Evolutionary conservation across 2,329 filamentous ascomycete species (phyloP).

Genomic region (Penicillium sp.): DNA sequence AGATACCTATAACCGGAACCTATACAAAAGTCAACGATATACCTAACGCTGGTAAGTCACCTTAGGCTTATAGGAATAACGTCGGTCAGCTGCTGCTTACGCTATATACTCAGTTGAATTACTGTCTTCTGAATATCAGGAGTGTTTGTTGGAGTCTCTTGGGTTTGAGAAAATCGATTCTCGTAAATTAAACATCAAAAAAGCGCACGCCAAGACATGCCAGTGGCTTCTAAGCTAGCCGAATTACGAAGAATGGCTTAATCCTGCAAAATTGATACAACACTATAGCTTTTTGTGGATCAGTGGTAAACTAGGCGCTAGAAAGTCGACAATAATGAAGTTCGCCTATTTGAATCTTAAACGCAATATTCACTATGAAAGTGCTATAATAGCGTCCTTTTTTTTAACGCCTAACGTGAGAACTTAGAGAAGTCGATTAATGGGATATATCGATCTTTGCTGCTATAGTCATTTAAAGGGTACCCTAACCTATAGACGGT

Average conservation of each 20-base stretch:
- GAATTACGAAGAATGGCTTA: constrained; percentile 46
- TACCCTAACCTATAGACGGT: constrained; percentile 23
- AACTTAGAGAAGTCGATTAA: constrained; percentile 25
- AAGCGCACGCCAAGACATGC: constrained; percentile 46
- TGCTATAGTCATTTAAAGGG: constrained; percentile 30
- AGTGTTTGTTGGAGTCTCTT: constrained; percentile 31
- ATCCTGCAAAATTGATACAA: constrained; percentile 22
- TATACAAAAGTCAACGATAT: neutral
- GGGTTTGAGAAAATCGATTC: constrained; percentile 48
- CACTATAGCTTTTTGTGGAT: constrained; percentile 45
- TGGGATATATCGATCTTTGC: constrained; percentile 35
- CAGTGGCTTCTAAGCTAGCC: constrained; percentile 45
- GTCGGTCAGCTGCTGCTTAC: neutral
- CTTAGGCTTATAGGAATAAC: neutral
- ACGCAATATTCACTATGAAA: constrained; percentile 35
- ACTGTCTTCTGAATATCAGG: constrained; percentile 1
- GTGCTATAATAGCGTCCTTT: constrained; percentile 34
- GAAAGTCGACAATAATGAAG: constrained; percentile 51
- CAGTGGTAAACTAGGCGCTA: constrained; percentile 44
- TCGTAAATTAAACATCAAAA: constrained; percentile 42
- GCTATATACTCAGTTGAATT: constrained; percentile 2
- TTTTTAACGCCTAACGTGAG: constrained; percentile 35
- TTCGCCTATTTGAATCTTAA: constrained; percentile 44
- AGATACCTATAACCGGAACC: constrained; percentile 11
- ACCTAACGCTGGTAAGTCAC: constrained; percentile 9